Base-by-base conservation (phyloP, 306 rosid species). In the Pyrus betulifolia region DNA sequence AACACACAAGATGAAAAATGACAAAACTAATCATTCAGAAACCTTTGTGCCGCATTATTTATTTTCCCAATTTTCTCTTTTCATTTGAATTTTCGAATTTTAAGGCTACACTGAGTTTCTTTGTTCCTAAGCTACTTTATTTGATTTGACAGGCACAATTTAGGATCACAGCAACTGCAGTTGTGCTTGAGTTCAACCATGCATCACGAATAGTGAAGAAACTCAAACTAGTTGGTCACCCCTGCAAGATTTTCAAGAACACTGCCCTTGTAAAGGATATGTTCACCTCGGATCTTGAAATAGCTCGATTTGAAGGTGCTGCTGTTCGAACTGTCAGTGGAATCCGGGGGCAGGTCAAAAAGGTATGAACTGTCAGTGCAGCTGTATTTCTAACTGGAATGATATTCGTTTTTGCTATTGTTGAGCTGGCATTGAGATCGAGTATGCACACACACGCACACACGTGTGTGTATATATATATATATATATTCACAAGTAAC, bases 271-370 rank as follows among this genome's bases (percentile, higher is more conserved):
- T 95, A 74, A 95, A 81, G 84, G 91, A 92, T 72, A 95, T 95
- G 99, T 95, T 95, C 74, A 90, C 91, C 71, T 95, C 97, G 8
- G 91, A 95, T 88, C 97, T 90, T 75, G 99, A 95, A 86, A 82
- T 92, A 81, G 96, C 99, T 83, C 88, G 92, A 64, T 95, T 90
- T 84, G 99, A 90, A 91, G 97, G 99, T 72, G 99, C 99, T 25
- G 86, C 93, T 74, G 75, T 95, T 82, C 92, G 88, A 68, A 95
- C 97, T 31, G 97, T 95, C 79, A 90, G 97, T 74, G 96, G 96
- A 81, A 89, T 95, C 70, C 89, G 97, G 77, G 99, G 99, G 58
- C 97, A 95, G 86, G 92, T 92, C 74, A 95, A 95, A 89, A 95
- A 95, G 99, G 99, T 95, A 60, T 18, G 84, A 51, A 51, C 71